These are phyloP conservation scores for Colletotrichum tropicicola DNA, from an alignment of 2,329 filamentous ascomycete genomes.

Conservation along the genomic window DNA sequence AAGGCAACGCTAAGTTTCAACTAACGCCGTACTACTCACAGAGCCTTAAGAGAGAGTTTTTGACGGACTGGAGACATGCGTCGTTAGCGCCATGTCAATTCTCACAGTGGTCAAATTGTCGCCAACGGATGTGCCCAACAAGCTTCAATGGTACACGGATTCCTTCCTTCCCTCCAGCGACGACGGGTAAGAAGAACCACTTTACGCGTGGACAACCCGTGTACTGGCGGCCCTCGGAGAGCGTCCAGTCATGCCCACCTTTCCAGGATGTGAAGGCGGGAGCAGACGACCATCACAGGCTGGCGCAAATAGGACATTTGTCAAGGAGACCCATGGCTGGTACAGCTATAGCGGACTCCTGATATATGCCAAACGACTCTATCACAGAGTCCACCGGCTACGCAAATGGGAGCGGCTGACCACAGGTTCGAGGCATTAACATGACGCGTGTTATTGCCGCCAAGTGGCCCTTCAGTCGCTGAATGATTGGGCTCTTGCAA, in stretches of 20 bases:
- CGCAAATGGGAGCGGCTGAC: slow-evolving; percentile 17
- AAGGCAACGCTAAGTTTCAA: slow-evolving; percentile 26
- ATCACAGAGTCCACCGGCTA: neutral
- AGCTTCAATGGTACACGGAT: slow-evolving; percentile 19
- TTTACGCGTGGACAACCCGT: slow-evolving; percentile 31
- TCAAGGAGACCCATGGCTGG: slow-evolving; percentile 23
- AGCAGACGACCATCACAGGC: slow-evolving; percentile 21
- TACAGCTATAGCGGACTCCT: slow-evolving; percentile 26
- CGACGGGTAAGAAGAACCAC: slow-evolving; percentile 32
- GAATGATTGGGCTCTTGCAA: slow-evolving; percentile 10
- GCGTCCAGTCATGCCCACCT: slow-evolving; percentile 9
- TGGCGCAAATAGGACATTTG: neutral
- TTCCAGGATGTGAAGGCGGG: slow-evolving; percentile 13
- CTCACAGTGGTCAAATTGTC: slow-evolving; percentile 3
- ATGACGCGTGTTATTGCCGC: slow-evolving; percentile 34
- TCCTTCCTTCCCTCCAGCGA: slow-evolving; percentile 4
- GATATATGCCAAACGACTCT: slow-evolving; percentile 33
- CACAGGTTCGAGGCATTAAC: slow-evolving; percentile 33
- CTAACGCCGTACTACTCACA: slow-evolving; percentile 9
- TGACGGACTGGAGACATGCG: slow-evolving; percentile 3
- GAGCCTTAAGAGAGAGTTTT: slow-evolving; percentile 23
- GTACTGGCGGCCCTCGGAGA: neutral
- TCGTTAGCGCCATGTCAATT: slow-evolving; percentile 18
- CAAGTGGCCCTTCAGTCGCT: slow-evolving; percentile 7
- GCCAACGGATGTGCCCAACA: slow-evolving; percentile 15